These are phyloP conservation scores for Microcos paniculata DNA, from an alignment of 345 rosid genomes.

Conservation along the genomic window DNA sequence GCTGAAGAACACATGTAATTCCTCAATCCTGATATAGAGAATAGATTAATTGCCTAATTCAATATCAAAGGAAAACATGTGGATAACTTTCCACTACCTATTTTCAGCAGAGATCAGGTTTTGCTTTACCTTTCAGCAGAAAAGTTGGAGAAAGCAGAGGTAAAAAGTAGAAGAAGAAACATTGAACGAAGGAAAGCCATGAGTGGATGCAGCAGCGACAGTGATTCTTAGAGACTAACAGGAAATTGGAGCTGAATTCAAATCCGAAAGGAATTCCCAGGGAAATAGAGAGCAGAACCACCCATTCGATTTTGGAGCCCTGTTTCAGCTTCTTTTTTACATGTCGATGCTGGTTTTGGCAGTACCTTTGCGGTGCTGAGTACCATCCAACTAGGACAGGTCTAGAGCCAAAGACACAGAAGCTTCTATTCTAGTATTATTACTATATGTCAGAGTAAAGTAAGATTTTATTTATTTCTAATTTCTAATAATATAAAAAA, in stretches of 20 bases:
- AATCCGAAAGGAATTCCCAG: not conserved
- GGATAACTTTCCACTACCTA: not conserved
- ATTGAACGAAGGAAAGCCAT: slow-evolving; percentile 29
- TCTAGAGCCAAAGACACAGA: no score
- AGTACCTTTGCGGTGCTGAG: not conserved
- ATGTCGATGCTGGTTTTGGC: not conserved
- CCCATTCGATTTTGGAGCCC: not conserved
- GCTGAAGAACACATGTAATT: slow-evolving; percentile 10
- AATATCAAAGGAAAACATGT: not conserved
- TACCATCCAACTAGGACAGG: not conserved
- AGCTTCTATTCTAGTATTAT: no score
- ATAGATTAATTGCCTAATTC: not conserved
- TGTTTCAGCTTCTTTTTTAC: slow-evolving; percentile 9
- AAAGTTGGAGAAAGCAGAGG: slow-evolving; percentile 20
- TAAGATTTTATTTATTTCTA: no score
- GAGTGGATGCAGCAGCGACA: not conserved
- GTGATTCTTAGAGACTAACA: not conserved
- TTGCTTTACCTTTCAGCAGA: slow-evolving; percentile 37
- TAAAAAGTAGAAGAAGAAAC: slow-evolving; percentile 24
- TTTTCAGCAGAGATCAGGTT: slow-evolving; percentile 4
- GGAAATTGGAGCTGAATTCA: slow-evolving; percentile 5
- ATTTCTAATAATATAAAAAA: no score
- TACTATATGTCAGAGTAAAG: no score
- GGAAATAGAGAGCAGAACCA: not conserved
- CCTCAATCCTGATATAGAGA: not conserved